Percentiles rank a stretch among this genome's conserved stretches.
phyloP scores from a whole-genome alignment of 192 early-diverging fungal genomes.

The Pilobolus umbonatus region DNA sequence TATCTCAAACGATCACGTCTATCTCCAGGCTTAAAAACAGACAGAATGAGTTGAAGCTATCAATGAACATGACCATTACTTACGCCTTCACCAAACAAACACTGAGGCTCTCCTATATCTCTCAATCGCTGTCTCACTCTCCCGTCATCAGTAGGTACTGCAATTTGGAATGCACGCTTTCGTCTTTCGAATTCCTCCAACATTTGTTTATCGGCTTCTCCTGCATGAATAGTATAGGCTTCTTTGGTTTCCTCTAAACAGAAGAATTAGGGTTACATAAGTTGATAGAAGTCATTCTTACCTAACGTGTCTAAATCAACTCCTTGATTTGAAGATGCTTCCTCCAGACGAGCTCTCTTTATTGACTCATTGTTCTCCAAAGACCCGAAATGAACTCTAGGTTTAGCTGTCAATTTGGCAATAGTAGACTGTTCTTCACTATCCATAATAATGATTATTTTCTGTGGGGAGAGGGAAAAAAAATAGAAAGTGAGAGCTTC shows the following conservation, averaged over 20 bases:
- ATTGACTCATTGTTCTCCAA: slow-evolving; percentile 50
- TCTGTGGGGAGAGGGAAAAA: too few relatives aligned
- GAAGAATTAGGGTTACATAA: neutral
- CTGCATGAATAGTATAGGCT: slow-evolving; percentile 43
- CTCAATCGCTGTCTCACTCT: slow-evolving; percentile 70
- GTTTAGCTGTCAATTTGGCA: slow-evolving; percentile 32
- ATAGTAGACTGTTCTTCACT: too few relatives aligned
- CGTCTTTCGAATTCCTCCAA: slow-evolving; percentile 74
- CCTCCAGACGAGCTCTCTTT: slow-evolving; percentile 35
- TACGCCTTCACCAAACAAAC: slow-evolving; percentile 93
- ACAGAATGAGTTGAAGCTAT: neutral
- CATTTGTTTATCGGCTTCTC: slow-evolving; percentile 48
- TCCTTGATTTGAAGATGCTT: slow-evolving; percentile 15
- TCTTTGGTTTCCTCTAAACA: slow-evolving; percentile 19
- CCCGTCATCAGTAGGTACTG: slow-evolving; percentile 88
- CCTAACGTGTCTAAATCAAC: slow-evolving; percentile 24
- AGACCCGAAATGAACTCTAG: slow-evolving; percentile 59
- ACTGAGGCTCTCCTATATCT: slow-evolving; percentile 80
- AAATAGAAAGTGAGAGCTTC: too few relatives aligned
- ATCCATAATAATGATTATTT: too few relatives aligned
- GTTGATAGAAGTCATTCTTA: neutral
- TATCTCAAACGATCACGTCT: slow-evolving; percentile 77
- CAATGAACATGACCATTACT: slow-evolving; percentile 5
- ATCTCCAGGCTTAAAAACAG: slow-evolving; percentile 55
- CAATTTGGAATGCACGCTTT: slow-evolving; percentile 68